Evolutionary conservation across 805 yeast genomes (phyloP), one percentile per base, ranked within the genome.

Genomic region (Diddensiella caesifluorescens): DNA sequence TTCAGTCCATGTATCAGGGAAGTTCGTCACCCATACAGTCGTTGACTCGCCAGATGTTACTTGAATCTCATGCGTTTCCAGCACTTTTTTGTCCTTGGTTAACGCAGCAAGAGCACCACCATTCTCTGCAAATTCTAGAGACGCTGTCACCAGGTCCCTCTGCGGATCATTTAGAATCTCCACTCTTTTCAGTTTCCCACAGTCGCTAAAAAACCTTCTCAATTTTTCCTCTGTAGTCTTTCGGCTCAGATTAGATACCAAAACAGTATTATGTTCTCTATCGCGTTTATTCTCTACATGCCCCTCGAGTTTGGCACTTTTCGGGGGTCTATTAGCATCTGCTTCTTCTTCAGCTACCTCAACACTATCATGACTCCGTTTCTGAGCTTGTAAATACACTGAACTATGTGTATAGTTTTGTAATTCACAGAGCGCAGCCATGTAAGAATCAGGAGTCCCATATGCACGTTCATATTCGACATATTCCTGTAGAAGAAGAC

Each of bases 21-120:
- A 84, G 53, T 85, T 85, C 0, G 89, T 74, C 2, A 80, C 77
- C 81, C 86, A 86, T 1, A 85, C 44, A 0, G 87, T 80, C 27
- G 74, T 64, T 10, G 71, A 64, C 16, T 62, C 54, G 2, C 75
- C 59, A 26, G 72, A 60, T 3, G 56, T 57, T 0, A 85, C 82
- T 3, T 52, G 37, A 0, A 85, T 62, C 28, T 65, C 68, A 1
- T 53, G 40, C 0, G 67, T 73, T 0, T 65, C 67, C 0, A 80
- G 43, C 6, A 45, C 54, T 52, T 80, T 81, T 44, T 61, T 67
- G 23, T 77, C 74, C 48, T 73, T 78, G 0, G 89, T 79, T 34
- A 81, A 59, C 0, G 87, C 84, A 2, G 80, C 60, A 1, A 77
- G 59, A 1, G 79, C 70, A 23, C 68, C 77, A 5, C 61, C 60